Percentiles rank a stretch among this genome's conserved stretches.
Conservation (phyloP, 257 asterid species). For the Jaltomata sinuosa region DNA sequence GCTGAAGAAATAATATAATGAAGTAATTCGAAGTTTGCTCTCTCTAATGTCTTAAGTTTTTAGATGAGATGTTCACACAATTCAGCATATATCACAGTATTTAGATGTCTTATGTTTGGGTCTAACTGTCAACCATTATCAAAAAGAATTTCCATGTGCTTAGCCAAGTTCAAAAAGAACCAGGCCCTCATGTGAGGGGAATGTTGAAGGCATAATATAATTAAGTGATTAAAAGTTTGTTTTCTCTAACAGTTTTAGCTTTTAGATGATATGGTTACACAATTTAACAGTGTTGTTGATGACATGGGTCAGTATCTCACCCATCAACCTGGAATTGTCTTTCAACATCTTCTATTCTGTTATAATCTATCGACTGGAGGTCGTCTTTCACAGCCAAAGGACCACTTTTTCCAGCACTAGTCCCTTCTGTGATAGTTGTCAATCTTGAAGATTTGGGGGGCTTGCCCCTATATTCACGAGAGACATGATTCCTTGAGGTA, state of each 20-base stretch:
- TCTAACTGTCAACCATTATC: not conserved
- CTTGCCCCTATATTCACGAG: constrained; percentile 1
- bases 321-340: constrained; percentile 19
- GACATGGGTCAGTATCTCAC: constrained; percentile 23
- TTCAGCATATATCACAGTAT: not conserved
- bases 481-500: constrained; percentile 10
- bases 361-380: constrained; percentile 20
- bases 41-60: not conserved
- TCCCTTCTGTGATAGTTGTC: constrained; percentile 19
- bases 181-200: not conserved
- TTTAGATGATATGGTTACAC: not conserved
- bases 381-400: constrained; percentile 26
- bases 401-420: constrained; percentile 4
- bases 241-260: not conserved
- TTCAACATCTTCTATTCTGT: constrained; percentile 22
- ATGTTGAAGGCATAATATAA: not conserved
- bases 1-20: not conserved
- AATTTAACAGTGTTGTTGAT: not conserved
- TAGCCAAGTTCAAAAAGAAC: not conserved
- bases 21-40: not conserved
- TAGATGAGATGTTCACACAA: not conserved
- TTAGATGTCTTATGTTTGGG: not conserved
- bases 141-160: not conserved
- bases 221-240: not conserved
- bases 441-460: constrained; percentile 6